These are phyloP conservation scores for Starmera amethionina DNA, from an alignment of 805 yeast species.

Conservation along the genomic window DNA sequence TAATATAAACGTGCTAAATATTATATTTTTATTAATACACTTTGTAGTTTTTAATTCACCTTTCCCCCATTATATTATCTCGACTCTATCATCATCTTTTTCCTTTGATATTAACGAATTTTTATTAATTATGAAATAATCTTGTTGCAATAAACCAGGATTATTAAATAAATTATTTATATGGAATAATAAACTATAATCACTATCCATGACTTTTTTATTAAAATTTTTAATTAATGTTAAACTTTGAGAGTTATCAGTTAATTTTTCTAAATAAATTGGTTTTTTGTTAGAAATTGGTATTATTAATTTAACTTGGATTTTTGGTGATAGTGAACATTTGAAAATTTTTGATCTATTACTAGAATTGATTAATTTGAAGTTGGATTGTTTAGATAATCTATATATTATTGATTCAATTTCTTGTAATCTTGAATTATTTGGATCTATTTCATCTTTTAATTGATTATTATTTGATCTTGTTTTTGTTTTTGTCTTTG, in stretches of 20 bases:
- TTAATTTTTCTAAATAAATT: constrained; percentile 3
- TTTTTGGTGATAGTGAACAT: too few species aligned
- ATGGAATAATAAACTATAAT: constrained; percentile 9
- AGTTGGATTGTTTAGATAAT: neutral
- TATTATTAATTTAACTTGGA: constrained; percentile 5
- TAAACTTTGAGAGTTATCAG: neutral
- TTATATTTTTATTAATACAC: too few species aligned
- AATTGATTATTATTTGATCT: neutral
- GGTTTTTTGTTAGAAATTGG: constrained; percentile 9
- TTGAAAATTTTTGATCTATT: constrained; percentile 11
- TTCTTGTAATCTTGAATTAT: constrained; percentile 6
- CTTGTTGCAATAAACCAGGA: constrained; percentile 6
- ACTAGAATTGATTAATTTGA: constrained; percentile 12
- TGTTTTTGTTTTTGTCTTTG: neutral
- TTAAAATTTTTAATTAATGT: constrained; percentile 14
- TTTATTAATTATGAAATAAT: constrained; percentile 1
- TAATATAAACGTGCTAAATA: neutral
- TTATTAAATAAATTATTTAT: constrained; percentile 14
- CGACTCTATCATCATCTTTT: too few species aligned
- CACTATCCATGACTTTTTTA: constrained; percentile 6
- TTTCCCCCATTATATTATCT: too few species aligned
- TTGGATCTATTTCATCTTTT: constrained; percentile 1
- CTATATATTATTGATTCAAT: constrained; percentile 5
- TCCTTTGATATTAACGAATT: too few species aligned
- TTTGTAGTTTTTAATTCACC: too few species aligned